Evolutionary conservation across 2,329 filamentous ascomycete species (phyloP), one percentile per base, ranked within the genome.

Genomic region (Thelonectria blattea): DNA sequence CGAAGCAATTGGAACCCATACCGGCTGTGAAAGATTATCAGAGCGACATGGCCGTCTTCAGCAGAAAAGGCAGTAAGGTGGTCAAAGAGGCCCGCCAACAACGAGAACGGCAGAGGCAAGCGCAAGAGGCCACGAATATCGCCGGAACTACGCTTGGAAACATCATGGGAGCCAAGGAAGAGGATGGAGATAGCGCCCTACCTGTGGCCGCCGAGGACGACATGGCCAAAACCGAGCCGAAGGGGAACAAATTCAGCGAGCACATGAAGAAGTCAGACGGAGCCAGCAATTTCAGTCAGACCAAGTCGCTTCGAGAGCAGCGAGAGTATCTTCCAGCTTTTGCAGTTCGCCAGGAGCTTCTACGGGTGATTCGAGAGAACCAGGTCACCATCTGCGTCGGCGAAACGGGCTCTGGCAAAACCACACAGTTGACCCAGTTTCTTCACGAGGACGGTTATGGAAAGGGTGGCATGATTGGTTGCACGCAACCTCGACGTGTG

Each of bases 1-100:
- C 95, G 3, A 98, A 97, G 76, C 96, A 99, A 75, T 76, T 98
- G 20, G 95, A 99, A 60, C 96, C 95, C 0, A 91, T 99, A 1
- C 92, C 94, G 0, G 96, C 95, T 0, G 91, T 99, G 14, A 86
- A 91, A 53, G 95, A 99, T 74, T 89, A 91, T 24, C 94, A 98
- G 76, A 99, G 96, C 73, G 95, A 99, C 72, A 97, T 99, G 95
- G 95, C 95, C 1, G 93, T 99, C 1, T 98, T 98, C 70, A 96
- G 93, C 78, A 86, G 94, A 45, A 97, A 97, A 74, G 95, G 95
- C 1, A 98, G 94, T 73, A 91, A 88, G 69, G 93, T 97, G 2
- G 95, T 99, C 12, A 91, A 91, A 71, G 95, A 99, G 69, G 89
- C 90, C 68, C 84, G 96, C 43, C 93, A 97, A 76, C 93, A 97